Evolutionary conservation across 2,329 filamentous ascomycete species (phyloP), one percentile per base, ranked within the genome.

Genomic region (Geosmithia morbida): DNA sequence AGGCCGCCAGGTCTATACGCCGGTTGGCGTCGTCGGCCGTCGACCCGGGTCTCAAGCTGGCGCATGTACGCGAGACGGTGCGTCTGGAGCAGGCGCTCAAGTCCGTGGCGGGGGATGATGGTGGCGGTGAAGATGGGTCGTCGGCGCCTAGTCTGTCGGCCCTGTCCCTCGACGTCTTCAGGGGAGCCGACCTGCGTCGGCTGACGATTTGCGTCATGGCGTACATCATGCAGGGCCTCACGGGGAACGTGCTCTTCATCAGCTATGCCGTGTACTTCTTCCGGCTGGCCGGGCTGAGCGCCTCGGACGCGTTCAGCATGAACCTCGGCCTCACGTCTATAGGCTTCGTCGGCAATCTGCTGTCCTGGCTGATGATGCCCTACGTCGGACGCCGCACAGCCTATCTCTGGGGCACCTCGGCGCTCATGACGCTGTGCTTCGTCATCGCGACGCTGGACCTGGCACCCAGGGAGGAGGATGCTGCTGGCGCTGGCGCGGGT

Each of bases 91-190:
- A 66, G 47, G 59, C 62, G 66, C 19, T 60, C 50, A 61, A 66
- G 39, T n/a, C n/a, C n/a, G n/a, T n/a, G n/a, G 56, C 59, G 8
- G 64, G 71, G 20, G 61, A 69, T 52, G 64, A 64, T 1, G 76
- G 16, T 7, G 33, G 11, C 29, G 29, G 33, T 16, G 6, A 37
- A 30, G 29, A 30, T 11, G 33, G 11, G 65, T 69, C 11, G 68
- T 74, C 67, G 71, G 74, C 64, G 52, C 66, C 0, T 64, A 71
- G 48, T 74, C 71, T 16, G 67, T 73, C 52, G 66, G 68, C 57
- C 55, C 70, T 57, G 0, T 75, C 75, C 51, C 45, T 49, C 7
- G 70, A 74, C 49, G 67, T 69, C 47, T 75, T 76, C 60, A 65
- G 62, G 42, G 67, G 68, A 2, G 54, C 59, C 29, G 68, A 74